Evolutionary conservation across 306 rosid genomes (phyloP).

Genomic region (Styphnolobium japonicum): DNA sequence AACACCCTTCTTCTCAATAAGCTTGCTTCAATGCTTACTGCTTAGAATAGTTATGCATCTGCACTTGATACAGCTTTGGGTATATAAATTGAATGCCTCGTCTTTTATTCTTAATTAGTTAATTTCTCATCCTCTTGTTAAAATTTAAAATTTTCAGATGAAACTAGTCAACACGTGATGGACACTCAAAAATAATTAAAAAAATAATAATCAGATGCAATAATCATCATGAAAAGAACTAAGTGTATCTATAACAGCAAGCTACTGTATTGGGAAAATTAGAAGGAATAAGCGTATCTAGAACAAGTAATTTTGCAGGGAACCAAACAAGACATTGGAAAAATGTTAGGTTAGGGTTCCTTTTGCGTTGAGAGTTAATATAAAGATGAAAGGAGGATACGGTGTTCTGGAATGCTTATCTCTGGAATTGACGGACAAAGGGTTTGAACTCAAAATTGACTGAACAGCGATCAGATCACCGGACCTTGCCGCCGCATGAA

Average conservation of each 20-base stretch:
- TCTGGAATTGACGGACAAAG: slow-evolving; percentile 72
- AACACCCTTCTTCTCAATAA: neutral
- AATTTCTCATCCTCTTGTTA: no score
- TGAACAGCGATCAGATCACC: slow-evolving; percentile 66
- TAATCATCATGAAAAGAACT: neutral
- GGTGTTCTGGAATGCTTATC: slow-evolving; percentile 95
- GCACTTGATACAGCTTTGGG: no score
- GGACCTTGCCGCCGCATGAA: slow-evolving; percentile 83
- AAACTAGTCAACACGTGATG: neutral
- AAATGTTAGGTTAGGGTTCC: slow-evolving; percentile 29
- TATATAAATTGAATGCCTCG: no score
- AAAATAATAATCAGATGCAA: neutral
- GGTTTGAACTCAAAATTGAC: slow-evolving; percentile 56
- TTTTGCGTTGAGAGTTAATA: neutral
- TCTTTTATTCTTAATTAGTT: no score
- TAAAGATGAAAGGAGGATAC: slow-evolving; percentile 78
- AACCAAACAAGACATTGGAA: neutral
- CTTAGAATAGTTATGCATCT: no score
- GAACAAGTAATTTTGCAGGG: neutral
- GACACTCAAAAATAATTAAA: neutral
- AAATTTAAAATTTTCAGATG: neutral
- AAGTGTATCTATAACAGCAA: neutral
- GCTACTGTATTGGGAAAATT: neutral
- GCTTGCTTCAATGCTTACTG: no score
- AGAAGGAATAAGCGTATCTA: neutral